These are phyloP conservation scores for Cornus florida DNA, from an alignment of 148 eudicot genomes.

Conservation along the genomic window DNA sequence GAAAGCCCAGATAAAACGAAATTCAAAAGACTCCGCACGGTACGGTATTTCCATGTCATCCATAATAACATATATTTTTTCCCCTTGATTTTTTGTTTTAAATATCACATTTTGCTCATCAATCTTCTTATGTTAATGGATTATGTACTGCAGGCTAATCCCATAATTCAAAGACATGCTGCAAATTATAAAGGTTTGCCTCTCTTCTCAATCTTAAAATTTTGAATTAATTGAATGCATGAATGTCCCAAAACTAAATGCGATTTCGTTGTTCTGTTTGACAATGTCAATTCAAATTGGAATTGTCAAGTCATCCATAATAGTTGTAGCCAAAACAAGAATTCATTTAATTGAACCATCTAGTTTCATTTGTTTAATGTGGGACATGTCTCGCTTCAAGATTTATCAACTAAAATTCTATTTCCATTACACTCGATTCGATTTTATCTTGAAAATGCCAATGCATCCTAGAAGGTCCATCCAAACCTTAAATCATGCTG, in stretches of 20 bases:
- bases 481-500: not conserved
- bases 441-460: too few relatives aligned
- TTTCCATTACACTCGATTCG: too few relatives aligned
- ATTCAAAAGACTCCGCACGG: constrained; percentile 87
- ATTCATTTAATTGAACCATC: too few relatives aligned
- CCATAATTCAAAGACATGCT: constrained; percentile 55
- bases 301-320: too few relatives aligned
- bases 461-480: not conserved
- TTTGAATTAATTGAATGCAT: not conserved
- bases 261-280: not conserved
- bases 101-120: not conserved
- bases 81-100: not conserved
- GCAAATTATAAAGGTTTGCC: constrained; percentile 56
- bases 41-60: constrained; percentile 15
- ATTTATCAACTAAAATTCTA: too few relatives aligned
- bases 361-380: too few relatives aligned
- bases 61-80: not conserved
- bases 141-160: constrained; percentile 66
- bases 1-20: constrained; percentile 72
- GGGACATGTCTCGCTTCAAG: too few relatives aligned
- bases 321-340: too few relatives aligned
- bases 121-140: not conserved
- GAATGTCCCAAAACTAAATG: not conserved
- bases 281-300: not conserved
- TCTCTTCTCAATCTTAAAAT: not conserved